phyloP scores from a whole-genome alignment of 768 basidiomycete genomes.

The Auricularia auricula-judae region DNA sequence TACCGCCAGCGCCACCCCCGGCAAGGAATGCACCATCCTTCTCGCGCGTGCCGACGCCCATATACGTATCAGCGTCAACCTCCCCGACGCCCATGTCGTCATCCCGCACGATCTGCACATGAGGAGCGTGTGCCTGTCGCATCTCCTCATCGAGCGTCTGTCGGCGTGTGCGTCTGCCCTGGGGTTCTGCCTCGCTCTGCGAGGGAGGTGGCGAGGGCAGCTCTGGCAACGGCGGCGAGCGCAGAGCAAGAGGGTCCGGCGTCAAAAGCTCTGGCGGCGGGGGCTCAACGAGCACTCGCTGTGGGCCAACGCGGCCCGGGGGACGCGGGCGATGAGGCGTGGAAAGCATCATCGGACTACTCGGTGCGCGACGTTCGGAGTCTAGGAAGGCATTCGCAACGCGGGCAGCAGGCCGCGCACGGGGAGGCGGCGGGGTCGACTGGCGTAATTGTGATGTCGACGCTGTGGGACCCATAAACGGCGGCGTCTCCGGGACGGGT shows the following conservation, averaged over 20 bases:
- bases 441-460: not conserved
- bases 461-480: not conserved
- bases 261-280: not conserved
- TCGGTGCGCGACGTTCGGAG: not conserved
- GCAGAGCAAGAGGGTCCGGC: not conserved
- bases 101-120: slow-evolving; percentile 20
- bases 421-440: not conserved
- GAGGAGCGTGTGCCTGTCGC: slow-evolving; percentile 13
- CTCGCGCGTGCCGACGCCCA: slow-evolving; percentile 44
- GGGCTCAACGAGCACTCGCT: not conserved
- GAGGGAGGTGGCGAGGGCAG: not conserved
- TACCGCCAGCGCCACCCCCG: slow-evolving; percentile 63
- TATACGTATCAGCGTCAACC: slow-evolving; percentile 37
- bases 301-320: not conserved
- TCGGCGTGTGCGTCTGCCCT: slow-evolving; percentile 16
- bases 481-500: not conserved
- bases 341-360: not conserved
- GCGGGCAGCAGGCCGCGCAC: not conserved
- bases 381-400: not conserved
- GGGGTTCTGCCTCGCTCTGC: not conserved
- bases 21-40: slow-evolving; percentile 54
- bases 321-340: not conserved
- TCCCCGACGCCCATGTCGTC: slow-evolving; percentile 14
- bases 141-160: slow-evolving; percentile 63
- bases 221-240: not conserved